Conservation (phyloP, 257 asterid species). For the Nicotiana benthamiana region DNA sequence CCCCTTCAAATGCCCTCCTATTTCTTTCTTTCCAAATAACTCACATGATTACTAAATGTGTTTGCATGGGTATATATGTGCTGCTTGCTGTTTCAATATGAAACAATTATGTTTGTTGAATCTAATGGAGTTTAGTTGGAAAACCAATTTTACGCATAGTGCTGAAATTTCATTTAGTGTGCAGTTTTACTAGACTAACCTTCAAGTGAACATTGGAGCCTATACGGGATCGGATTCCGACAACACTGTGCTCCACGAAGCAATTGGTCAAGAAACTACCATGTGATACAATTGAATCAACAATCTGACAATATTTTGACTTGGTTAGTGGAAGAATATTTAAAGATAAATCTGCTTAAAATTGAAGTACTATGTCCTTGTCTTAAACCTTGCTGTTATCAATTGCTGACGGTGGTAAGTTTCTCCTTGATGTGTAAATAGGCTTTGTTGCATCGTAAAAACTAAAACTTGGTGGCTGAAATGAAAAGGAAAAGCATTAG, state of each 20-base stretch:
- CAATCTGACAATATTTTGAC: conserved; percentile 44
- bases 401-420: conserved; percentile 89
- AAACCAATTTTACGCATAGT: background rate
- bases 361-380: background rate
- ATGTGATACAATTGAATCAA: conserved; percentile 82
- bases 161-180: background rate
- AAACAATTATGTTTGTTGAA: background rate
- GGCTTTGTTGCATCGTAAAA: conserved; percentile 93
- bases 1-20: no score
- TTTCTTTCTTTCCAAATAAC: no score
- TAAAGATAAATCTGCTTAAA: background rate
- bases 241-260: conserved; percentile 80
- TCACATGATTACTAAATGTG: background rate
- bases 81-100: background rate
- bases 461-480: conserved; percentile 92
- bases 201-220: conserved; percentile 65
- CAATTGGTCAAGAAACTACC: conserved; percentile 81
- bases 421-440: conserved; percentile 88
- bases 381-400: conserved; percentile 76
- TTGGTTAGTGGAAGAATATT: background rate
- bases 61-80: background rate
- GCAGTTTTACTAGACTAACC: conserved; percentile 28
- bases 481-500: conserved; percentile 9
- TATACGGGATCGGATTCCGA: conserved; percentile 86
- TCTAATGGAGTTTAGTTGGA: background rate